Evolutionary conservation across 768 basidiomycete genomes (phyloP), one percentile per base, ranked within the genome.

Genomic region (Mycena maculata): DNA sequence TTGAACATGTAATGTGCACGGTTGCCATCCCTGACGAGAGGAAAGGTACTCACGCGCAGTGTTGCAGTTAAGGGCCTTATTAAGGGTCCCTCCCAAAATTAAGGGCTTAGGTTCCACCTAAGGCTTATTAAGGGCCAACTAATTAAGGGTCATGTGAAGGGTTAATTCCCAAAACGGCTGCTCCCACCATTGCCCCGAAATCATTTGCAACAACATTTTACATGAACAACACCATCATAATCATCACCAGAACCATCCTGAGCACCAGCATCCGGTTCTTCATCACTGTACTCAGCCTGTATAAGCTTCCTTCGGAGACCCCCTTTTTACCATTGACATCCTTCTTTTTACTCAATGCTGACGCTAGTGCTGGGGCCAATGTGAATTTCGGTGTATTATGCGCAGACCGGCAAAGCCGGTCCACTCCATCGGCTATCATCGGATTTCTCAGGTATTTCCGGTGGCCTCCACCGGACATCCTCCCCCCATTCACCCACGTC

Each of bases 101-200:
- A 58, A 58, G 44, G 42, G 18, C 56, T 58, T 58, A 58, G 15
- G 42, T 47, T n/a, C 41, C 23, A 11, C 16, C 23, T 58, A 58
- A 58, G 56, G 30, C 28, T 58, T 58, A 58, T 45, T 47, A 58
- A 58, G 56, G 56, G 56, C 18, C n/a, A 2, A 1, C 22, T 45
- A 60, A 30, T 49, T 60, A 60, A 60, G 58, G 58, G 58, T 60
- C 58, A 48, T 31, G 48, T 60, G 45, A 58, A 58, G 57, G 57
- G 57, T 53, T 53, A 53, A 36, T 53, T 53, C 52, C 57, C 11
- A 39, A 60, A 60, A 60, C 9, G 47, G 58, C 25, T 31, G 3
- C 31, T 13, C 31, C 44, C 13, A 45, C 31, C 23, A 31, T 22
- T 31, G 45, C 58, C 27, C 44, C 31, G 27, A 38, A 48, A 60